Evolutionary conservation across 2,329 filamentous ascomycete species (phyloP), one percentile per base, ranked within the genome.

Genomic region (Aotearoamyces nothofagi): DNA sequence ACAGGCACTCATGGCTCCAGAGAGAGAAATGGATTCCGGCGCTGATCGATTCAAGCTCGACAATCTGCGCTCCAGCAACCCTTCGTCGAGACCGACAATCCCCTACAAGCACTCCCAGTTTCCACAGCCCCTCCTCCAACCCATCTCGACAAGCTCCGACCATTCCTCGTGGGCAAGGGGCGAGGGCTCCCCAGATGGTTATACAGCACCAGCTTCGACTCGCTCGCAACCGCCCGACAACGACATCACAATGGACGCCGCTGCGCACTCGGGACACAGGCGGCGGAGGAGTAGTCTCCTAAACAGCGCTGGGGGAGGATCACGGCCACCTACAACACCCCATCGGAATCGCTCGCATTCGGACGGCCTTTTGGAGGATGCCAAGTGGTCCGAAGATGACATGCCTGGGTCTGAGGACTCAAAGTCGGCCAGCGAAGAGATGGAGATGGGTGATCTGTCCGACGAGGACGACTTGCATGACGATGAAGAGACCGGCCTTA

Each of bases 401-500:
- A 27, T 29, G 9, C 38, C 38, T 10, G 42, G n/a, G n/a, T n/a
- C 45, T 25, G 48, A 48, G 7, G 45, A 47, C 13, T 32, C 32
- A 2, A 38, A 29, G 17, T 45, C 36, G 19, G 41, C 39, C 2
- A 49, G 57, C 38, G 60, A 63, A 30, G 69, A 73, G 40, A 60
- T 69, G 42, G 68, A 74, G 47, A 49, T 69, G 43, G 61, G 64
- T 42, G 54, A 63, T 37, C 55, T 70, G 39, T 64, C 70, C 30
- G 74, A 73, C 15, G 78, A 82, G 40, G 76, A 83, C 38, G 79
- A 78, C 26, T 51, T 80, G 15, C 71, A 80, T 35, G 80, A 87
- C 42, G 86, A 94, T 47, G 86, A 92, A 56, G 86, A 94, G 61
- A 81, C 80, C 2, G 86, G 84, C 1, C 60, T 94, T 41, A 92